phyloP scores from a whole-genome alignment of 108 stramenopile genomes.

The Nannochloropsis salina region DNA sequence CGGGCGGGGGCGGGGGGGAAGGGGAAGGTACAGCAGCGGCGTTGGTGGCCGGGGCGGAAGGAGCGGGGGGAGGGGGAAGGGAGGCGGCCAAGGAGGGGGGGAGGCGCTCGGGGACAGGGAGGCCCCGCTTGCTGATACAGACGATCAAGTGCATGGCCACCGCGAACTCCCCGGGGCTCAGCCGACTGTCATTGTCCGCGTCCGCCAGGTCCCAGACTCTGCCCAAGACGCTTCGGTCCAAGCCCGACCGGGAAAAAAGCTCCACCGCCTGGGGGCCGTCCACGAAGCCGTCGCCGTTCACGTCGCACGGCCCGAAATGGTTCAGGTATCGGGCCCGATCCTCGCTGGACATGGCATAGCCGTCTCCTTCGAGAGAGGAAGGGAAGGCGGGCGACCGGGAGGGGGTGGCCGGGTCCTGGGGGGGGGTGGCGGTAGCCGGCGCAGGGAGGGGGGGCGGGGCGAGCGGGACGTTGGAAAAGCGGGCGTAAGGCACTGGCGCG shows the following conservation, averaged over 20 bases:
- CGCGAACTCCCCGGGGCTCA: slow-evolving; percentile 76
- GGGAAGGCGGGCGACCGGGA: not conserved
- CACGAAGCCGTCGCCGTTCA: slow-evolving; percentile 71
- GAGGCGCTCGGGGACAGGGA: slow-evolving; percentile 41
- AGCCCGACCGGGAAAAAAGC: slow-evolving; percentile 76
- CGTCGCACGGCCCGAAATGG: slow-evolving; percentile 71
- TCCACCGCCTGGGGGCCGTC: slow-evolving; percentile 76
- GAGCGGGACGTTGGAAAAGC: slow-evolving; percentile 36
- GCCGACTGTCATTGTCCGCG: slow-evolving; percentile 74
- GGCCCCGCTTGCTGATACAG: slow-evolving; percentile 61
- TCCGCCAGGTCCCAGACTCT: slow-evolving; percentile 82
- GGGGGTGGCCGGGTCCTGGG: not conserved
- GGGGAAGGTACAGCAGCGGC: not conserved
- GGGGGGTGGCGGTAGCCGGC: not conserved
- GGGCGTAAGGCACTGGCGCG: slow-evolving; percentile 33
- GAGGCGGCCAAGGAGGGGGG: slow-evolving; percentile 30
- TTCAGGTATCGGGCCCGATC: slow-evolving; percentile 72
- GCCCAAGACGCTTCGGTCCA: slow-evolving; percentile 46
- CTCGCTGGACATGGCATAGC: slow-evolving; percentile 65
- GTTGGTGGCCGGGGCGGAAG: not conserved
- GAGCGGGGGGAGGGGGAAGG: not conserved
- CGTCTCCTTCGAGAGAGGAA: not conserved
- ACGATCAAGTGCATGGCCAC: slow-evolving; percentile 94
- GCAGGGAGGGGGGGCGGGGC: not conserved
- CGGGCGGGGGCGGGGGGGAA: not conserved